Evolutionary conservation across 495 filamentous ascomycete genomes (phyloP).

Genomic region (Aspergillus leporis): DNA sequence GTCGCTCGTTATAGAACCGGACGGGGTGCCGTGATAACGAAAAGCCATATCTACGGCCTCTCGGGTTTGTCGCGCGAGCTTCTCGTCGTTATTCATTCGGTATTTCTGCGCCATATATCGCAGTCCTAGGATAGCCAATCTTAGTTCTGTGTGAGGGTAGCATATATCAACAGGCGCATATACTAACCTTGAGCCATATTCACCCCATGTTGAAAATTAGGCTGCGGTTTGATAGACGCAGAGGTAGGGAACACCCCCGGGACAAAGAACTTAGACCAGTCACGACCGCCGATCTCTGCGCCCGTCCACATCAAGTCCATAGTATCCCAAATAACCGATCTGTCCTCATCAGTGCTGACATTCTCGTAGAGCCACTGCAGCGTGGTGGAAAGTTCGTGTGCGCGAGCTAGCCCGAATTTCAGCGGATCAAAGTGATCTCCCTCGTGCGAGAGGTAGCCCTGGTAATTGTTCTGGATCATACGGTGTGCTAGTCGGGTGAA

Average conservation of each 20-base stretch:
- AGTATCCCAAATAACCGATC: not conserved
- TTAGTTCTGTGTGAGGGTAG: not conserved
- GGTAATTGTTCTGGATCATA: slow-evolving; percentile 50
- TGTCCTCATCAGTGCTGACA: not conserved
- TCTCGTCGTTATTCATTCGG: slow-evolving; percentile 38
- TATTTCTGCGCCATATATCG: slow-evolving; percentile 25
- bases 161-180: not conserved
- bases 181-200: slow-evolving; percentile 35
- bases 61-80: slow-evolving; percentile 29
- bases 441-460: slow-evolving; percentile 7
- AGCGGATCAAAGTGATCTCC: slow-evolving; percentile 3
- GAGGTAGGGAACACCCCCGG: not conserved
- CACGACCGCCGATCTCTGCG: not conserved
- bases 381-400: not conserved
- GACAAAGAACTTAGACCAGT: slow-evolving; percentile 4
- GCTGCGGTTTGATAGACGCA: slow-evolving; percentile 19
- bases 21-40: slow-evolving; percentile 45
- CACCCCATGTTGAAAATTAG: slow-evolving; percentile 17
- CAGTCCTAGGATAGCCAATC: not conserved
- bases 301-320: slow-evolving; percentile 4
- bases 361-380: slow-evolving; percentile 10
- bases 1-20: slow-evolving; percentile 41
- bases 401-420: not conserved
- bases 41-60: slow-evolving; percentile 49
- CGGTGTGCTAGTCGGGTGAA: slow-evolving; percentile 30